These are phyloP conservation scores for Trichocladium antarcticum DNA, from an alignment of 495 filamentous ascomycete genomes.

Conservation along the genomic window DNA sequence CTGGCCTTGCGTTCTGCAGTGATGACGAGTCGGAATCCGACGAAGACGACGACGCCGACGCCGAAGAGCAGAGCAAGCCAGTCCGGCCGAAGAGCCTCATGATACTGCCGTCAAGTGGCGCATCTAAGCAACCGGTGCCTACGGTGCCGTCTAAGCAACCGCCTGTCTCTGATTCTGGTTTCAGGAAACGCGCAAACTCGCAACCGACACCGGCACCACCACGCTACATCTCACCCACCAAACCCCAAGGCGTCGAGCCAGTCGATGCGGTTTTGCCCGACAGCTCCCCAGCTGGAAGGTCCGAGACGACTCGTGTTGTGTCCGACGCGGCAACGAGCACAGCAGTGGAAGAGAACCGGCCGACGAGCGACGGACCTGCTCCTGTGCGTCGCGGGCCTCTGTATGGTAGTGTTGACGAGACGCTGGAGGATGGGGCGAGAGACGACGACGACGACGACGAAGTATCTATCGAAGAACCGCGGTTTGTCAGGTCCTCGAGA, in stretches of 20 bases:
- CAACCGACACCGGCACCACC: constrained; percentile 33
- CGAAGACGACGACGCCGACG: constrained; percentile 43
- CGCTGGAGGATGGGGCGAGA: constrained; percentile 16
- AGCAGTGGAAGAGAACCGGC: constrained; percentile 1
- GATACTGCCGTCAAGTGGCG: constrained; percentile 26
- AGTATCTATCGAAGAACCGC: constrained; percentile 39
- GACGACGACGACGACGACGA: constrained; percentile 31
- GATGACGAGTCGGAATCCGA: constrained; percentile 50
- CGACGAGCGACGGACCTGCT: no score
- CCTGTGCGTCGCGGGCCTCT: no score
- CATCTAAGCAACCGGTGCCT: constrained; percentile 22
- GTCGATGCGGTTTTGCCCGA: background rate
- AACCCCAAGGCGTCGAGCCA: background rate
- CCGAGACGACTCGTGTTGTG: background rate
- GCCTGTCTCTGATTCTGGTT: constrained; percentile 15
- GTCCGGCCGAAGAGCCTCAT: constrained; percentile 53
- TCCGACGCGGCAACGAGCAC: background rate
- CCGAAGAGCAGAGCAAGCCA: constrained; percentile 18
- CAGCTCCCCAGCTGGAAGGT: background rate
- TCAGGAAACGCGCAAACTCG: constrained; percentile 46
- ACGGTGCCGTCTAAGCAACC: constrained; percentile 28
- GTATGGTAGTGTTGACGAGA: no score
- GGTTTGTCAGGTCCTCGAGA: constrained; percentile 44
- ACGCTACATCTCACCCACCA: constrained; percentile 13
- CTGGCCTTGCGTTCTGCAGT: constrained; percentile 47